These are phyloP conservation scores for Geosmithia morbida DNA, from an alignment of 2,329 filamentous ascomycete species.

Conservation along the genomic window DNA sequence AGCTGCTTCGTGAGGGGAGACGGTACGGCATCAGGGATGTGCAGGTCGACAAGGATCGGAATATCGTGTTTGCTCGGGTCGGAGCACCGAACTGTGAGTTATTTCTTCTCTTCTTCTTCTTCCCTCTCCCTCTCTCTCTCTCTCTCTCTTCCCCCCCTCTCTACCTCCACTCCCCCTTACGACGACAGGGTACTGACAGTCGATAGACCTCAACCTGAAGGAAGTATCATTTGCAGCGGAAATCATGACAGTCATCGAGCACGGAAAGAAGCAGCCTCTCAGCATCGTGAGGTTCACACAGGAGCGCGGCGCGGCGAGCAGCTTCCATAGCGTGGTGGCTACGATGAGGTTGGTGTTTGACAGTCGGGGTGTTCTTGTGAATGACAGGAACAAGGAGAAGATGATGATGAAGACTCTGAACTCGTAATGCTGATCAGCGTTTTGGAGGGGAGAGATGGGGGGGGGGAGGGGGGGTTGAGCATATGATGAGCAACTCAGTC, in stretches of 20 bases:
- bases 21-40: conserved; percentile 71
- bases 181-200: background rate
- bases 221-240: conserved; percentile 80
- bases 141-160: too few species aligned
- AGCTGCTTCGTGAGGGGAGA: conserved; percentile 66
- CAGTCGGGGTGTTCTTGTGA: conserved; percentile 50
- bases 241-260: conserved; percentile 79
- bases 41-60: conserved; percentile 62
- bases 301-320: conserved; percentile 80
- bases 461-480: too few species aligned
- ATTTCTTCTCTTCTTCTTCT: background rate
- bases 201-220: conserved; percentile 61
- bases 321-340: conserved; percentile 72
- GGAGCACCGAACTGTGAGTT: conserved; percentile 62
- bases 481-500: too few species aligned
- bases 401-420: conserved; percentile 61
- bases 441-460: too few species aligned
- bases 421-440: conserved; percentile 11
- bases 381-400: conserved; percentile 49
- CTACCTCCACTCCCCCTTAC: background rate
- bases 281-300: conserved; percentile 79
- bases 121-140: too few species aligned
- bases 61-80: conserved; percentile 67
- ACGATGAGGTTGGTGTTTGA: conserved; percentile 57
- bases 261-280: conserved; percentile 61